These are phyloP conservation scores for Mortierella sp. DNA, from an alignment of 371 early-diverging fungal genomes.

Conservation along the genomic window DNA sequence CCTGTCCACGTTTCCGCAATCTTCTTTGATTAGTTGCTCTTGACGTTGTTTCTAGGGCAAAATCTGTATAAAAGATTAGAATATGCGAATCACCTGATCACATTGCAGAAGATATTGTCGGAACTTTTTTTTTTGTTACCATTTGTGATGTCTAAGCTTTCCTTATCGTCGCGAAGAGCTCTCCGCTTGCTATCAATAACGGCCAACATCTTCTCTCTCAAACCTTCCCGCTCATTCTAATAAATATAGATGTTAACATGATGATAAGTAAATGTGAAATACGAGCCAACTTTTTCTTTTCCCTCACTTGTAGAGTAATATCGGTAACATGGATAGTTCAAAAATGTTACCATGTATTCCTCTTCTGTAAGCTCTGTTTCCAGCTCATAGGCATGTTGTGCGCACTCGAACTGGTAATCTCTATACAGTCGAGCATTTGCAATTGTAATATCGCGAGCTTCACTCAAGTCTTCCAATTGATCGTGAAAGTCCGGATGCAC, in stretches of 20 bases:
- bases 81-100: background rate
- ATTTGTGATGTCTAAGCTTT: conserved; percentile 78
- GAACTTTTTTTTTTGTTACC: conserved; percentile 31
- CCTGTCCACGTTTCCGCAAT: conserved; percentile 48
- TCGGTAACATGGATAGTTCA: background rate
- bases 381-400: conserved; percentile 71
- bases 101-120: background rate
- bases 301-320: background rate
- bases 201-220: conserved; percentile 79
- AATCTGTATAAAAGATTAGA: conserved; percentile 47
- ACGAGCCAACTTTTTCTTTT: no score
- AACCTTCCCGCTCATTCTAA: conserved; percentile 73
- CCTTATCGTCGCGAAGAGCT: conserved; percentile 86
- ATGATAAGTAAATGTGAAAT: no score
- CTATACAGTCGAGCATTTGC: conserved; percentile 68
- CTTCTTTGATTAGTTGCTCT: conserved; percentile 47
- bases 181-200: conserved; percentile 82
- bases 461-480: conserved; percentile 68
- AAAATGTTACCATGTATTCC: conserved; percentile 63
- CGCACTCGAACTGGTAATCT: conserved; percentile 78
- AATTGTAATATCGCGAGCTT: conserved; percentile 67
- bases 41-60: conserved; percentile 46
- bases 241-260: background rate
- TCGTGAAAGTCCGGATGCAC: conserved; percentile 78
- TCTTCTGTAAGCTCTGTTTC: conserved; percentile 70